A percentile compares a stretch with the other conserved stretches of the same genome.
Conservation (phyloP, 2,329 filamentous ascomycete genomes). For the Cytospora piceicola region DNA sequence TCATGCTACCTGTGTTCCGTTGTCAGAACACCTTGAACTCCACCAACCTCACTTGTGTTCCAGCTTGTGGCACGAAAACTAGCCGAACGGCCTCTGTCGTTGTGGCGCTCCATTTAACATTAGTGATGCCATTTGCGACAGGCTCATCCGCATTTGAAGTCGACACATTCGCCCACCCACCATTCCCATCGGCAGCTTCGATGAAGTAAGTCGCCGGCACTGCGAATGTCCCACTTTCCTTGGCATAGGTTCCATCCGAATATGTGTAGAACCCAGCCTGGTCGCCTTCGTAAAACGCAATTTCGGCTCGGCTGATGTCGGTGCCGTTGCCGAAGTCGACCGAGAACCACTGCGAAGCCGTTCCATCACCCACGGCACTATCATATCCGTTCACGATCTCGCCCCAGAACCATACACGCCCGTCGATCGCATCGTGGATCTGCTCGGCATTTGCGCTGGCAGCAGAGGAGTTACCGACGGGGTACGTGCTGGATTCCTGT, state of each 20-base stretch:
- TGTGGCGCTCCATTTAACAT: slow-evolving; percentile 37
- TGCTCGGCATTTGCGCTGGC: slow-evolving; percentile 34
- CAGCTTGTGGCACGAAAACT: slow-evolving; percentile 39
- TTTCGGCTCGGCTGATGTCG: slow-evolving; percentile 38
- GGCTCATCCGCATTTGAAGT: slow-evolving; percentile 31
- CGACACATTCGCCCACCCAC: slow-evolving; percentile 38
- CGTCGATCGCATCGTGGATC: slow-evolving; percentile 44
- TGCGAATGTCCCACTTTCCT: slow-evolving; percentile 32
- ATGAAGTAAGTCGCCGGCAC: slow-evolving; percentile 39
- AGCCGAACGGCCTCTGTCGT: slow-evolving; percentile 38
- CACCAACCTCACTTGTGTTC: slow-evolving; percentile 40
- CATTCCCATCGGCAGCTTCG: slow-evolving; percentile 33
- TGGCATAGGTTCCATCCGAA: slow-evolving; percentile 21
- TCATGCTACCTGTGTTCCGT: neutral
- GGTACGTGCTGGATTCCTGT: slow-evolving; percentile 36
- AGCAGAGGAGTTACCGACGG: slow-evolving; percentile 39
- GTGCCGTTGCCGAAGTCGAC: slow-evolving; percentile 42
- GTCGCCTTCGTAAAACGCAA: slow-evolving; percentile 42
- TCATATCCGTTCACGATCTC: slow-evolving; percentile 46
- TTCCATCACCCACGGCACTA: slow-evolving; percentile 37
- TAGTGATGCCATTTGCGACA: slow-evolving; percentile 44
- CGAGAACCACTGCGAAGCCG: slow-evolving; percentile 41
- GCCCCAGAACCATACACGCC: slow-evolving; percentile 45
- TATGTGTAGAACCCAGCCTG: slow-evolving; percentile 31
- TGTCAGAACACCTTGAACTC: slow-evolving; percentile 44